Evolutionary conservation across 2,329 filamentous ascomycete genomes (phyloP).

Genomic region (Aureobasidium sp.): DNA sequence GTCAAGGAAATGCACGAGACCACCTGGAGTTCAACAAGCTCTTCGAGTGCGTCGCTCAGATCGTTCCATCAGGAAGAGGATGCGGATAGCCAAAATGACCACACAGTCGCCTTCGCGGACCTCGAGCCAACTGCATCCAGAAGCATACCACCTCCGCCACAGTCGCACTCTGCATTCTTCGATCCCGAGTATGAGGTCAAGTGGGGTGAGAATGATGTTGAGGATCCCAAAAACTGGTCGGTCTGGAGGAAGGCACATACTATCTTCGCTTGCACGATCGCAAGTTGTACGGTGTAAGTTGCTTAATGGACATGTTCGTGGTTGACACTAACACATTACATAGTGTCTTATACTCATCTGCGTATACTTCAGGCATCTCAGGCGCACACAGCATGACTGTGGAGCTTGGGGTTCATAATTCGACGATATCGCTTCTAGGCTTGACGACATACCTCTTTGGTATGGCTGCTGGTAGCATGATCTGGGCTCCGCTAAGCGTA

Average conservation of each 20-base stretch:
- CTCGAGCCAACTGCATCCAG: conserved; percentile 2
- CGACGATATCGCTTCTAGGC: background rate
- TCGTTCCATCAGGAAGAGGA: background rate
- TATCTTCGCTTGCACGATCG: background rate
- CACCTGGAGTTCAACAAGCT: background rate
- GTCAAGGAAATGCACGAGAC: background rate
- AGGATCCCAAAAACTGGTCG: background rate
- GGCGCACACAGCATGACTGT: background rate
- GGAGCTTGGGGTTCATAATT: background rate
- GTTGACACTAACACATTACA: background rate
- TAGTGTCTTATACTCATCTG: conserved; percentile 1
- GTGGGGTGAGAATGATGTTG: background rate
- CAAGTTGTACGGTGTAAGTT: background rate
- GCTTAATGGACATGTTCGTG: background rate
- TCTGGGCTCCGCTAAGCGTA: conserved; percentile 9
- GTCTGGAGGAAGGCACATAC: background rate
- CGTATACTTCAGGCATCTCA: conserved; percentile 3
- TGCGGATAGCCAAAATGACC: background rate
- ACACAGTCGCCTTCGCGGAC: background rate
- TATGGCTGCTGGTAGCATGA: conserved; percentile 6
- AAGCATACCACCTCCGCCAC: background rate
- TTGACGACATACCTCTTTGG: conserved; percentile 7
- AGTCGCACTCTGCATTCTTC: background rate
- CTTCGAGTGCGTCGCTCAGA: background rate
- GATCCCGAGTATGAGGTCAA: background rate